Conservation (phyloP, 2,329 filamentous ascomycete genomes). For the Fusarium sp. region DNA sequence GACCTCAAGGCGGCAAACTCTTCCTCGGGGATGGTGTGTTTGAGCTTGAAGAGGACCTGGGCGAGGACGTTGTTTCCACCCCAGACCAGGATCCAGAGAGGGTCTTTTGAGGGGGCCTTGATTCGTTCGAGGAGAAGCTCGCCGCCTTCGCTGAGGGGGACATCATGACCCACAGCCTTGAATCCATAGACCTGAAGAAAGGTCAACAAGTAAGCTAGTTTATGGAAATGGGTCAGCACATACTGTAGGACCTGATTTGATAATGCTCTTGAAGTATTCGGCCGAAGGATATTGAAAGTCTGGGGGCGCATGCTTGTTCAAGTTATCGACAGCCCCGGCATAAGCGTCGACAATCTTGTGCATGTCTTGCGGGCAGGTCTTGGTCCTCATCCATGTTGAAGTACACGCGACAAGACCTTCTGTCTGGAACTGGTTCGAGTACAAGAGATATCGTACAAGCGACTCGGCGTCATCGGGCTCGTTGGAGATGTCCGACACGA, state of each 20-base stretch:
- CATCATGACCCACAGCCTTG: constrained; percentile 50
- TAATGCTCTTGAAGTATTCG: constrained; percentile 53
- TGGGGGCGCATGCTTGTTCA: constrained; percentile 64
- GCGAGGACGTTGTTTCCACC: constrained; percentile 69
- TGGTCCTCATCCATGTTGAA: constrained; percentile 61
- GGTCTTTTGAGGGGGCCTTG: constrained; percentile 48
- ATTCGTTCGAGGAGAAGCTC: constrained; percentile 58
- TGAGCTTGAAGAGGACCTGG: constrained; percentile 61
- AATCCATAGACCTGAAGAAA: constrained; percentile 52
- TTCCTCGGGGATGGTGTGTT: constrained; percentile 38
- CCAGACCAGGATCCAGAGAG: constrained; percentile 69
- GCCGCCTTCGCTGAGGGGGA: constrained; percentile 56
- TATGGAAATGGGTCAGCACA: not conserved
- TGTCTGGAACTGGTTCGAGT: constrained; percentile 63
- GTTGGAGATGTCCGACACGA: constrained; percentile 62
- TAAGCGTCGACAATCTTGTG: constrained; percentile 62
- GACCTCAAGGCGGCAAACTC: constrained; percentile 56
- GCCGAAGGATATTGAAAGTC: constrained; percentile 59
- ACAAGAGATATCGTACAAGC: constrained; percentile 61
- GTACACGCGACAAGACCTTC: constrained; percentile 63
- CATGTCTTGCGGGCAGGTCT: constrained; percentile 60
- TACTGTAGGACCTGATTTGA: constrained; percentile 57
- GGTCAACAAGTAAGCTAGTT: not conserved
- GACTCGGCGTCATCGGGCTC: constrained; percentile 64
- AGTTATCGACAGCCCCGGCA: constrained; percentile 60